Base-by-base conservation (phyloP, 805 yeast genomes). In the Ogataea paradorogensis region DNA sequence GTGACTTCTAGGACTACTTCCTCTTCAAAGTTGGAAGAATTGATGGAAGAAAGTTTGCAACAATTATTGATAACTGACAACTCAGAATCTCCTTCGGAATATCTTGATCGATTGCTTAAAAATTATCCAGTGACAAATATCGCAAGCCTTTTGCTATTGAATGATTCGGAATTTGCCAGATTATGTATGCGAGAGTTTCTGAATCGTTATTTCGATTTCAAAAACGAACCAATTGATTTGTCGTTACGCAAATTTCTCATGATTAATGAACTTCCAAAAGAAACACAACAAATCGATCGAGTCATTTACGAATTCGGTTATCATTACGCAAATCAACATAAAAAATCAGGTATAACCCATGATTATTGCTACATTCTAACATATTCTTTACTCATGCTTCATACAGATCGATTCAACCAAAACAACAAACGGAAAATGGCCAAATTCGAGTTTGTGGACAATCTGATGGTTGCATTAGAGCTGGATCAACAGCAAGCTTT, bases 281-380 rank as follows among this genome's bases (percentile, higher is more conserved):
- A 84, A 52, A 66, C 87, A 0, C 91, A 84, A 55, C 90, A 84
- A 53, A 84, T 84, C 35, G 91, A 84, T 51, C 65, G 89, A 33
- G 70, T 82, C 3, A 61, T 84, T 28, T 75, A 73, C 37, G 71
- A 71, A 23, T 80, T 84, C 58, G 73, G 84, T 8, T 55, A 53
- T 21, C 67, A 73, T 16, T 84, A 78, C 56, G 69, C 68, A 43
- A 54, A 61, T 21, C 70, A 57, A 39, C 73, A 75, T 45, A 65
- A 66, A 0, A 54, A 53, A 7, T 36, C 67, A 9, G 73, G 66
- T 24, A 35, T 53, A n/a, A 55, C 58, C 13, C 49, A 51, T 1
- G 84, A 81, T 41, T 77, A 78, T 30, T 76, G 82, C 7, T 81
- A 82, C 52, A 74, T 81, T 33, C 54, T 82, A 9, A 69, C 79